Conservation (phyloP, 768 basidiomycete genomes). For the Collybia sordida region DNA sequence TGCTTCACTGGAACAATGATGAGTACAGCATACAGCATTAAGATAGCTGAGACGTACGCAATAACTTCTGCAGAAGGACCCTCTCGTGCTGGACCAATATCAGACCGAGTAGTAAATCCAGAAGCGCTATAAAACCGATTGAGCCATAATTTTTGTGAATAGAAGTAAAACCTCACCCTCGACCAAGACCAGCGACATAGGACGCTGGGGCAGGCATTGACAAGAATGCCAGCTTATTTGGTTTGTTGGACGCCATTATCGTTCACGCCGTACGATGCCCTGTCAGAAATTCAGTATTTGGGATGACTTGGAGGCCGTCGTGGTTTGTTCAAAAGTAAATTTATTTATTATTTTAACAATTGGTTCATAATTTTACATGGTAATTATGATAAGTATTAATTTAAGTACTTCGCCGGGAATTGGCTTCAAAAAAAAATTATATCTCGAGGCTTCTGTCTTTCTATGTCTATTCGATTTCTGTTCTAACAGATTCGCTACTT, state of each 20-base stretch:
- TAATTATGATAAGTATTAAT: too few species aligned
- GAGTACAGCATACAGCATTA: neutral
- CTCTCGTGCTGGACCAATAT: conserved; percentile 97
- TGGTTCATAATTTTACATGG: too few species aligned
- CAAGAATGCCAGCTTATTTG: conserved; percentile 83
- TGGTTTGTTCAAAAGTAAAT: too few species aligned
- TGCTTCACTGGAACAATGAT: conserved; percentile 61
- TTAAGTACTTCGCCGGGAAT: too few species aligned
- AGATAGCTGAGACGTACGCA: conserved; percentile 54
- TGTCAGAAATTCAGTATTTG: too few species aligned
- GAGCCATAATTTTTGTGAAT: conserved; percentile 5
- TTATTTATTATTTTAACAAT: too few species aligned
- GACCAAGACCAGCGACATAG: conserved; percentile 97
- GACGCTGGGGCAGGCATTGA: conserved; percentile 95
- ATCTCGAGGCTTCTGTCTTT: too few species aligned
- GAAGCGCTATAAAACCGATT: conserved; percentile 64
- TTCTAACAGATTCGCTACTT: too few species aligned
- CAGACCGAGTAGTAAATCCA: conserved; percentile 96
- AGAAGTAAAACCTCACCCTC: conserved; percentile 62
- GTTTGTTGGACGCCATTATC: conserved; percentile 33
- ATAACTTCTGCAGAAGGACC: conserved; percentile 90
- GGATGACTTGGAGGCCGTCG: too few species aligned
- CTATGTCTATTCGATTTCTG: too few species aligned
- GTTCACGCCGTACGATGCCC: neutral
- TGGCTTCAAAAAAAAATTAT: too few species aligned